A percentile compares a stretch with the other conserved stretches of the same genome.
phyloP scores from a whole-genome alignment of 2,329 filamentous ascomycete genomes.

The Fusarium aywerte region DNA sequence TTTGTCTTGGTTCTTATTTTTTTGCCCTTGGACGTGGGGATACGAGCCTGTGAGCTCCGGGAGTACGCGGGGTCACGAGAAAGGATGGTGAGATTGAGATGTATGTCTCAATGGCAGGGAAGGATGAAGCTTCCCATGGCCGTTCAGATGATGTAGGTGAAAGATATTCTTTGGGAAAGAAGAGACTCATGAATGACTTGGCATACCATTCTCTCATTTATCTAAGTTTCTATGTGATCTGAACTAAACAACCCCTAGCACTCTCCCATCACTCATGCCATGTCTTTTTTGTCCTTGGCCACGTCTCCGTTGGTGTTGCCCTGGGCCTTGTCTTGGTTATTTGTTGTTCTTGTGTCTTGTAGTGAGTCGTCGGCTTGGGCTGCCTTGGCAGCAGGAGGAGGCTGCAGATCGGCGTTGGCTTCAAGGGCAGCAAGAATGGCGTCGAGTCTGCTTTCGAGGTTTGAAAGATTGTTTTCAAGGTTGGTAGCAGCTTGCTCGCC shows the following conservation, averaged over 20 bases:
- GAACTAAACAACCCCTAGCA: not conserved
- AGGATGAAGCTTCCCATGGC: constrained; percentile 3
- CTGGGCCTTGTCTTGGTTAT: constrained; percentile 2
- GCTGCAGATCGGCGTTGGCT: constrained; percentile 21
- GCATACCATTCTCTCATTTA: not conserved
- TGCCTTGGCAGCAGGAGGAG: not conserved
- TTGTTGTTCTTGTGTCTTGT: not conserved
- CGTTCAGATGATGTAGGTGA: constrained; percentile 12
- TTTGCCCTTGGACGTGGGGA: constrained; percentile 11
- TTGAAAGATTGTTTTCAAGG: constrained; percentile 64
- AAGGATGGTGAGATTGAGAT: constrained; percentile 6
- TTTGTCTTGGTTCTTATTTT: constrained; percentile 1
- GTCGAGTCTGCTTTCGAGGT: constrained; percentile 66
- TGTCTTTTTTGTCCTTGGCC: constrained; percentile 8
- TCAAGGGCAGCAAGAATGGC: constrained; percentile 63
- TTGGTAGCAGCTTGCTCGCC: constrained; percentile 65
- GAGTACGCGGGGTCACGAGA: constrained; percentile 24
- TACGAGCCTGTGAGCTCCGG: constrained; percentile 25
- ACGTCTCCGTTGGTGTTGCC: constrained; percentile 9
- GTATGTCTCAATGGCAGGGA: constrained; percentile 7
- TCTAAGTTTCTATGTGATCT: constrained; percentile 1
- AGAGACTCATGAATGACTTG: constrained; percentile 7
- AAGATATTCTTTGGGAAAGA: constrained; percentile 9
- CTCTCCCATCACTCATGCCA: not conserved
- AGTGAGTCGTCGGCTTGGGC: not conserved